phyloP scores from a whole-genome alignment of 1,284 basidiomycete genomes.

The Tylopilus sp. region DNA sequence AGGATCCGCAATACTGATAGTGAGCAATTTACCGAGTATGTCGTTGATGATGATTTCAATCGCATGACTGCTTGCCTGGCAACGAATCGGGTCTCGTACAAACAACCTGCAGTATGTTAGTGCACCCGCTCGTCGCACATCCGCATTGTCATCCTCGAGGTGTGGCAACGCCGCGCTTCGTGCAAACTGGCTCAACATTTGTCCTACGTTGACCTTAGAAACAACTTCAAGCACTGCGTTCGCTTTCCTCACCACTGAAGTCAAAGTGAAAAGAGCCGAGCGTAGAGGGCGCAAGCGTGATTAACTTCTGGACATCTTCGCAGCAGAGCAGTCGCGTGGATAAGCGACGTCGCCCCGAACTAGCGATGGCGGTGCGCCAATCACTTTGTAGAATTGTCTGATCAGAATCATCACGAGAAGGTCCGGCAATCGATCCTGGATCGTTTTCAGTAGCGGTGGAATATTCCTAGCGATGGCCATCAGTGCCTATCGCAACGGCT shows the following conservation, averaged over 20 bases:
- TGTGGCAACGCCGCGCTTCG: slow-evolving; percentile 91
- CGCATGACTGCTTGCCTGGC: slow-evolving; percentile 93
- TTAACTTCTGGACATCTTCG: slow-evolving; percentile 55
- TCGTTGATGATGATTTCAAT: slow-evolving; percentile 99
- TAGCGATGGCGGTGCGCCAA: slow-evolving; percentile 71
- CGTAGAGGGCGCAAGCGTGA: slow-evolving; percentile 84
- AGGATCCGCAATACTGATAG: slow-evolving; percentile 96
- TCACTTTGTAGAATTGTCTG: slow-evolving; percentile 80
- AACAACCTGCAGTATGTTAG: slow-evolving; percentile 91
- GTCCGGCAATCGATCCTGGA: slow-evolving; percentile 91
- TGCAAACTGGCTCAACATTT: slow-evolving; percentile 95
- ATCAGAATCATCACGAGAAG: slow-evolving; percentile 76
- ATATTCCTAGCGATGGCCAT: slow-evolving; percentile 86
- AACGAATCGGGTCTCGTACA: slow-evolving; percentile 94
- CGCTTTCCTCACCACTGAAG: slow-evolving; percentile 68
- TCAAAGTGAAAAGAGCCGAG: slow-evolving; percentile 95
- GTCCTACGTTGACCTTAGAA: slow-evolving; percentile 49
- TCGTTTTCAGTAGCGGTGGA: slow-evolving; percentile 85
- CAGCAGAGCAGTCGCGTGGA: slow-evolving; percentile 53
- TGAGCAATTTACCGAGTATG: slow-evolving; percentile 94
- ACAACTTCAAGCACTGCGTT: neutral
- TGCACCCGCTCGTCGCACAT: slow-evolving; percentile 89
- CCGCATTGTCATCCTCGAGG: slow-evolving; percentile 88
- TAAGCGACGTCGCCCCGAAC: slow-evolving; percentile 51
- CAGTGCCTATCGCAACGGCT: slow-evolving; percentile 84